Evolutionary conservation across 2,329 filamentous ascomycete species (phyloP).

Genomic region (Pseudogymnoascus sp.): DNA sequence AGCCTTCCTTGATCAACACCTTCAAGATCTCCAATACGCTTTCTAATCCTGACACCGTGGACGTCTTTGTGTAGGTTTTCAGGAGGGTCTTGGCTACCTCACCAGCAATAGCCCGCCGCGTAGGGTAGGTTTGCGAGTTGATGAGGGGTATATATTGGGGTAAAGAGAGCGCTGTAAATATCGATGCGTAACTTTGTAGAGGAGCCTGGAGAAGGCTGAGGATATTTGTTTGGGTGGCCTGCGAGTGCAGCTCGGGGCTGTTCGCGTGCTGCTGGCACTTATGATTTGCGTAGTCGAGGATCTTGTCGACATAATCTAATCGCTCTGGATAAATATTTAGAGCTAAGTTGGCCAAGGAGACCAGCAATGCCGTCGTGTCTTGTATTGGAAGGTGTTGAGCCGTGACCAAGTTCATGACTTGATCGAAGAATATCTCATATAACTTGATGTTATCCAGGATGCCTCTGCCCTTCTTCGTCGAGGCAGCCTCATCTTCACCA

Average conservation of each 20-base stretch:
- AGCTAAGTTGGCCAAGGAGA: conserved; percentile 88
- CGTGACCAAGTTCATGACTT: conserved; percentile 88
- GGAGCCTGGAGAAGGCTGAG: conserved; percentile 85
- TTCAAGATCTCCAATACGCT: conserved; percentile 82
- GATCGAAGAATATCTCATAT: conserved; percentile 95
- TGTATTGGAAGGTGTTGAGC: conserved; percentile 86
- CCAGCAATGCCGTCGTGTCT: conserved; percentile 86
- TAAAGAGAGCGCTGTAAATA: conserved; percentile 91
- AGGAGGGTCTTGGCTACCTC: conserved; percentile 80
- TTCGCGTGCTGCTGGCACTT: conserved; percentile 87
- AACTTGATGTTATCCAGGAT: conserved; percentile 76
- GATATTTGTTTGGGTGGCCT: conserved; percentile 78
- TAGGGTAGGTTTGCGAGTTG: conserved; percentile 87
- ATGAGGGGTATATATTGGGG: conserved; percentile 87
- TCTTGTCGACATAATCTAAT: conserved; percentile 91
- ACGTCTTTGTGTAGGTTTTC: conserved; percentile 71
- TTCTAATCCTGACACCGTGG: conserved; percentile 70
- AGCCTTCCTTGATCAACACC: conserved; percentile 88
- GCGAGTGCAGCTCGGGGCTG: conserved; percentile 89
- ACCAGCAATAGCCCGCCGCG: conserved; percentile 79
- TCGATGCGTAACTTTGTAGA: conserved; percentile 79
- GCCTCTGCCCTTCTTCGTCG: conserved; percentile 30
- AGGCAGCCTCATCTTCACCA: conserved; percentile 31
- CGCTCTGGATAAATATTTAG: conserved; percentile 91
- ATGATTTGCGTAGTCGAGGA: conserved; percentile 76